These are phyloP conservation scores for Termitomyces sp. DNA, from an alignment of 768 basidiomycete species.

Conservation along the genomic window DNA sequence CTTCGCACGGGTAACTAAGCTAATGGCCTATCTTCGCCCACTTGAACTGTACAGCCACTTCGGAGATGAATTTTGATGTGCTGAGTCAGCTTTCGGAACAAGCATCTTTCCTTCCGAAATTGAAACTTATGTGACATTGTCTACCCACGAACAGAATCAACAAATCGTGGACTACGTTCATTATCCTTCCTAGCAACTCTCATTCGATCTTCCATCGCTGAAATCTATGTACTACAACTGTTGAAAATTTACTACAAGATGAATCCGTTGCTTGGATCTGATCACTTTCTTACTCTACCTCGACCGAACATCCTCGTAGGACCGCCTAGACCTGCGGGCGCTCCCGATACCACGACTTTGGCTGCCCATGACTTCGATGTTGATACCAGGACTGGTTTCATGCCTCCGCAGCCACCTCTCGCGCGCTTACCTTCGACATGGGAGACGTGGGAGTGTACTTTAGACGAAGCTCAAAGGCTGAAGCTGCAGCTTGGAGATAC, in stretches of 20 bases:
- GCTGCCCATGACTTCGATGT: constrained; percentile 88
- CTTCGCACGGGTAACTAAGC: too few relatives aligned
- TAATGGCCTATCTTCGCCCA: background rate
- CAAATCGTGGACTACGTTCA: background rate
- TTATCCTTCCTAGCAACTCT: background rate
- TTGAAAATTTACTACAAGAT: background rate
- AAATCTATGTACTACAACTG: background rate
- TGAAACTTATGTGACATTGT: background rate
- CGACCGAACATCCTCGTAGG: constrained; percentile 15
- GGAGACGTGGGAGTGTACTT: constrained; percentile 67
- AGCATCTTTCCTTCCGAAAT: background rate
- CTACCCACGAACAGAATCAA: background rate
- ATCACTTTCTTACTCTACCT: constrained; percentile 16
- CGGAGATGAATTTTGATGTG: background rate
- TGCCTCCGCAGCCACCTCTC: constrained; percentile 75
- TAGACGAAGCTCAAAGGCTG: constrained; percentile 42
- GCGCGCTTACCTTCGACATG: constrained; percentile 55
- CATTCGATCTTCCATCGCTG: background rate
- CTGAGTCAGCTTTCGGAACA: background rate
- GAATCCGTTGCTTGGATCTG: constrained; percentile 9
- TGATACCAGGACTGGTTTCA: constrained; percentile 85
- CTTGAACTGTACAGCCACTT: background rate
- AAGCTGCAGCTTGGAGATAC: constrained; percentile 62
- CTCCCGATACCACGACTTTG: constrained; percentile 18
- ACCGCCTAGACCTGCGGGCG: constrained; percentile 7